These are phyloP conservation scores for Kwoniella europaea DNA, from an alignment of 768 basidiomycete species.

Conservation along the genomic window DNA sequence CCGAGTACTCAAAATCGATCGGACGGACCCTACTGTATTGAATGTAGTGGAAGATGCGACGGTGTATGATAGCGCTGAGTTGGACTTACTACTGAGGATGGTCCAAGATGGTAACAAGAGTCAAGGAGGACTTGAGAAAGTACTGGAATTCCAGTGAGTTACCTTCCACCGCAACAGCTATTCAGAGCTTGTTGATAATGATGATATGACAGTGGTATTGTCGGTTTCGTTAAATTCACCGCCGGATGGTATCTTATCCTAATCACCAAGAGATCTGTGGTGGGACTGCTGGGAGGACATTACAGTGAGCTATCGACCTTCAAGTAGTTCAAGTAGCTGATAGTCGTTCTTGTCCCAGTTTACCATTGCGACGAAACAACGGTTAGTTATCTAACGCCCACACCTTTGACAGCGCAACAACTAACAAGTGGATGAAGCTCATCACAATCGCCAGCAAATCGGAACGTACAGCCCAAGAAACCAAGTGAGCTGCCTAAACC, in stretches of 20 bases:
- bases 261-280: slow-evolving; percentile 85
- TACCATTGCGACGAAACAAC: slow-evolving; percentile 95
- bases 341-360: slow-evolving; percentile 55
- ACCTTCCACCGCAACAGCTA: background rate
- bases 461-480: slow-evolving; percentile 86
- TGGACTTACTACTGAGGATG: slow-evolving; percentile 90
- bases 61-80: slow-evolving; percentile 84
- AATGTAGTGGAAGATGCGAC: slow-evolving; percentile 83
- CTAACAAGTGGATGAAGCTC: slow-evolving; percentile 35
- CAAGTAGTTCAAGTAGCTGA: slow-evolving; percentile 16
- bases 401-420: no score
- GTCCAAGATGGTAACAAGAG: slow-evolving; percentile 90
- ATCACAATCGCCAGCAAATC: slow-evolving; percentile 78
- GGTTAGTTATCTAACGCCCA: slow-evolving; percentile 61
- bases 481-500: slow-evolving; percentile 59
- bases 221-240: slow-evolving; percentile 89
- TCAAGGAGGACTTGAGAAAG: slow-evolving; percentile 81
- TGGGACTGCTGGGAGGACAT: slow-evolving; percentile 91
- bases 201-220: slow-evolving; percentile 48
- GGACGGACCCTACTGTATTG: slow-evolving; percentile 76
- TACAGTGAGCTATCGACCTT: slow-evolving; percentile 61
- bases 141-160: slow-evolving; percentile 80
- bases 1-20: slow-evolving; percentile 89
- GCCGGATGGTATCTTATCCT: slow-evolving; percentile 95
- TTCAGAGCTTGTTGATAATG: background rate